Conservation (phyloP, 164 flowering plant species). For the Aristolochia fimbriata region DNA sequence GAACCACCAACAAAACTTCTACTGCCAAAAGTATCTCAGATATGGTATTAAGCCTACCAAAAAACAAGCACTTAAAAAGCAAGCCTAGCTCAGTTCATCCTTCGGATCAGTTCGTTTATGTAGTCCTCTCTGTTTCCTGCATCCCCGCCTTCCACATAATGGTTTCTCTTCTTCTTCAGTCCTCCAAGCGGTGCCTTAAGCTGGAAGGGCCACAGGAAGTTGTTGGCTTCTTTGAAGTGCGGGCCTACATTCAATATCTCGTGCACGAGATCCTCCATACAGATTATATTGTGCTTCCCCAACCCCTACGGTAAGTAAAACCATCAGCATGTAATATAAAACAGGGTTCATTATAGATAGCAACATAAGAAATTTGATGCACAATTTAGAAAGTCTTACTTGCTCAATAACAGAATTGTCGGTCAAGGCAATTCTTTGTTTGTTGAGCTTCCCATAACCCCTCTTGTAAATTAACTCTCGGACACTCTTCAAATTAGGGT, state of each 20-base stretch:
- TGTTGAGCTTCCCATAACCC: constrained; percentile 56
- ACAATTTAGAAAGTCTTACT: constrained; percentile 18
- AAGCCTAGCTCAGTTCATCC: constrained; percentile 48
- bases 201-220: constrained; percentile 66
- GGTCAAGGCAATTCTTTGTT: constrained; percentile 46
- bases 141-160: constrained; percentile 63
- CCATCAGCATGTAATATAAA: not conserved
- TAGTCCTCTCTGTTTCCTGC: constrained; percentile 61
- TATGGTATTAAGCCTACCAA: too few relatives aligned
- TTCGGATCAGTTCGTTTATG: constrained; percentile 52
- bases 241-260: constrained; percentile 69
- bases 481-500: constrained; percentile 60
- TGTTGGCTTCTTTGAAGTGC: constrained; percentile 60
- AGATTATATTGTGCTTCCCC: constrained; percentile 49
- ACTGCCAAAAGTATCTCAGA: too few relatives aligned
- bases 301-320: constrained; percentile 24
- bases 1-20: too few relatives aligned
- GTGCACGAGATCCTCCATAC: constrained; percentile 57
- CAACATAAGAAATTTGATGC: too few relatives aligned
- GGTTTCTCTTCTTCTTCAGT: constrained; percentile 60
- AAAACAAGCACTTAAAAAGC: too few relatives aligned
- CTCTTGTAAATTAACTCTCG: constrained; percentile 57
- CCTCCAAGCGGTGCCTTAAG: constrained; percentile 60
- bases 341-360: not conserved
- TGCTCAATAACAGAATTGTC: constrained; percentile 53